These are phyloP conservation scores for Prunus armeniaca DNA, from an alignment of 306 rosid species.

Conservation along the genomic window DNA sequence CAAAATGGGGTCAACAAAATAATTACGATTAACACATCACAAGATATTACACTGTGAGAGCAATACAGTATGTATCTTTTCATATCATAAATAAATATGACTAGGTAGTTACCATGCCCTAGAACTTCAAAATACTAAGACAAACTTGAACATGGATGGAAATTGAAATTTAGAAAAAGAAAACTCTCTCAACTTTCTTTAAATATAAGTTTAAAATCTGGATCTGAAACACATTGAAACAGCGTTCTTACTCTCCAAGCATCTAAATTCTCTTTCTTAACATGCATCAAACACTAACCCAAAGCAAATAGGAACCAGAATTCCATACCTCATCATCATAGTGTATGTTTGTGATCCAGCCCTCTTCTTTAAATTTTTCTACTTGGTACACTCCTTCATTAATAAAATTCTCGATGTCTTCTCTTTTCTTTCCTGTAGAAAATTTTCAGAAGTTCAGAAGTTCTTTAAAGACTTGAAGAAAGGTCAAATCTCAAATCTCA, in stretches of 20 bases:
- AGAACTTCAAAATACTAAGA: constrained; percentile 8
- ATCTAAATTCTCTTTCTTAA: constrained; percentile 4
- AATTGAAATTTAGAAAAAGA: neutral
- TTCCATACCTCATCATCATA: constrained; percentile 86
- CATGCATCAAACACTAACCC: constrained; percentile 7
- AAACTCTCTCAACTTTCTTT: constrained; percentile 7
- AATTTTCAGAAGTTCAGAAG: constrained; percentile 22
- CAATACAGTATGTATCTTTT: neutral
- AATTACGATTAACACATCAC: neutral
- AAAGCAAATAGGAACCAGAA: constrained; percentile 20
- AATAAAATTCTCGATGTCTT: constrained; percentile 70
- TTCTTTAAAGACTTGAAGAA: constrained; percentile 22
- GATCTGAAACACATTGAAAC: constrained; percentile 9
- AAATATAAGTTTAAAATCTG: constrained; percentile 3
- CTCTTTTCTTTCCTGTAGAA: constrained; percentile 63
- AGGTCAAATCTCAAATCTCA: constrained; percentile 28
- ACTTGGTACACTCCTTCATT: constrained; percentile 82
- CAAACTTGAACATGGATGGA: neutral
- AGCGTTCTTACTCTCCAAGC: constrained; percentile 4
- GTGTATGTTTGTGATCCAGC: constrained; percentile 71
- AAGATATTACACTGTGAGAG: neutral
- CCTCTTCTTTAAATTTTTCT: constrained; percentile 82
- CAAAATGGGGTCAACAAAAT: constrained; percentile 13
- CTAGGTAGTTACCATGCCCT: neutral
- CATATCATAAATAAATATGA: neutral